Evolutionary conservation across 768 basidiomycete species (phyloP).

Genomic region (Collybia sordida): DNA sequence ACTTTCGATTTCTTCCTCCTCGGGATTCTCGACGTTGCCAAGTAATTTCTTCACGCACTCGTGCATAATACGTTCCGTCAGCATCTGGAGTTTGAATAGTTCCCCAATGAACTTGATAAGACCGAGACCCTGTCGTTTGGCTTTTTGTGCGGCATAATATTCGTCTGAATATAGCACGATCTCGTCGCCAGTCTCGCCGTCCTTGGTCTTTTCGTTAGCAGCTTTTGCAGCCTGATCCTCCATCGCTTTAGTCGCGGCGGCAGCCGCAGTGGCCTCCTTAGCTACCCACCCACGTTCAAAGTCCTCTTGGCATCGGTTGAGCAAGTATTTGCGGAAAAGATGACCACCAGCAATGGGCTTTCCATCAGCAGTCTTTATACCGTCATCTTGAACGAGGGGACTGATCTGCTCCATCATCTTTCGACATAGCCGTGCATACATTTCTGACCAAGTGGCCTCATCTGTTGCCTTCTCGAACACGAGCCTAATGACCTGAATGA

Average conservation of each 20-base stretch:
- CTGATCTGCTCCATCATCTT: constrained; percentile 96
- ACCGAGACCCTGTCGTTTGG: constrained; percentile 95
- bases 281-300: constrained; percentile 95
- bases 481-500: constrained; percentile 94
- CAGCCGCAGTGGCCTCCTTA: constrained; percentile 83
- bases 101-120: constrained; percentile 98
- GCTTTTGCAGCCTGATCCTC: constrained; percentile 81
- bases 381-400: constrained; percentile 84
- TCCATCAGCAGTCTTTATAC: constrained; percentile 77
- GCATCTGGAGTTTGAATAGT: constrained; percentile 98
- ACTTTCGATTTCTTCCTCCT: constrained; percentile 97
- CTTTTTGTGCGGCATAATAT: constrained; percentile 95
- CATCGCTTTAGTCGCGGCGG: constrained; percentile 81
- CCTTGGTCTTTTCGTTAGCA: constrained; percentile 55
- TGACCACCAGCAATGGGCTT: constrained; percentile 91
- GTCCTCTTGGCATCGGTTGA: constrained; percentile 96
- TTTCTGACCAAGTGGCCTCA: constrained; percentile 93
- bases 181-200: constrained; percentile 49
- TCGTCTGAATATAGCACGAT: constrained; percentile 89
- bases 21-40: constrained; percentile 90
- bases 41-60: constrained; percentile 96
- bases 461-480: constrained; percentile 98
- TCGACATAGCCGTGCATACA: constrained; percentile 94
- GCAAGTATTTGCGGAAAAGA: constrained; percentile 94
- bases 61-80: constrained; percentile 98